Conservation (phyloP, 805 yeast genomes). For the Barnettozyma californica region DNA sequence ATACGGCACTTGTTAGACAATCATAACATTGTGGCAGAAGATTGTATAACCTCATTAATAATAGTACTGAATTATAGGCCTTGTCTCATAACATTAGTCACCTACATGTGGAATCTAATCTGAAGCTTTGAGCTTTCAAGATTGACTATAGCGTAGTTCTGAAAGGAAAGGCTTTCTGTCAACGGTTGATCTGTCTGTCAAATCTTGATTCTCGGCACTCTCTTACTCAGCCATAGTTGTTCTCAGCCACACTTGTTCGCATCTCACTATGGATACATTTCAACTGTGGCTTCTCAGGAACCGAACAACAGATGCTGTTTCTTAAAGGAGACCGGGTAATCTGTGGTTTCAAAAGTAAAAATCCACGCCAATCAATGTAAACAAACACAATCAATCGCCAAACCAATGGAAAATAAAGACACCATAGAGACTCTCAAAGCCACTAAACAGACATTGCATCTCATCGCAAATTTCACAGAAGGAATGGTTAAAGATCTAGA, state of each 20-base stretch:
- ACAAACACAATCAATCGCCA: background rate
- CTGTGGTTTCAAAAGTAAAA: background rate
- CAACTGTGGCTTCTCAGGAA: no score
- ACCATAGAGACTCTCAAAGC: slow-evolving; percentile 6
- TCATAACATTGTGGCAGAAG: background rate
- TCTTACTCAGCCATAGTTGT: no score
- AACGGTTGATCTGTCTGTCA: no score
- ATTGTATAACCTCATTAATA: background rate
- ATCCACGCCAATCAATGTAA: background rate
- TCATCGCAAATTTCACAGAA: slow-evolving; percentile 7
- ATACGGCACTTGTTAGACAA: background rate
- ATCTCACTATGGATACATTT: no score
- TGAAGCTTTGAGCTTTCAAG: no score
- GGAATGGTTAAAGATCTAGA: slow-evolving; percentile 7
- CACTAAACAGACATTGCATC: slow-evolving; percentile 10
- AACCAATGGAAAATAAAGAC: background rate
- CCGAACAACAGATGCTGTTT: no score
- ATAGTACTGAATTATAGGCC: no score
- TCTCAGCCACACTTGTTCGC: no score
- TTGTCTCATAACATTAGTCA: background rate
- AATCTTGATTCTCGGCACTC: no score
- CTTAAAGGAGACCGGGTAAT: background rate
- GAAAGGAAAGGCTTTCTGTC: no score
- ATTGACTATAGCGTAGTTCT: no score
- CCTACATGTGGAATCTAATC: no score